These are phyloP conservation scores for Aspergillus sp. DNA, from an alignment of 2,329 filamentous ascomycete genomes.

Conservation along the genomic window DNA sequence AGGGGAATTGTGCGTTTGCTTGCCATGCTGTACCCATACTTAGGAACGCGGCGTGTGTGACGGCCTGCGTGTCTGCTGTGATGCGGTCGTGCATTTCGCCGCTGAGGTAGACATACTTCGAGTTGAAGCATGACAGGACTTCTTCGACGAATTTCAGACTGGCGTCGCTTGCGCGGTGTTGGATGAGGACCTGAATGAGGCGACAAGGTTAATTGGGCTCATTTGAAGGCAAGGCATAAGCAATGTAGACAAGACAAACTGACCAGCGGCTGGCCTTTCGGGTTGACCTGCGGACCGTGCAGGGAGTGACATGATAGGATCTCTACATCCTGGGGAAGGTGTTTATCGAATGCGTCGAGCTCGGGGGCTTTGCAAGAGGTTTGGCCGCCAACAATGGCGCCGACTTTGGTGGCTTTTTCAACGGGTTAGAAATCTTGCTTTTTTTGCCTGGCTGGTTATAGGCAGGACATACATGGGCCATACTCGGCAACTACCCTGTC, in stretches of 20 bases:
- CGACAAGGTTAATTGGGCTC: not conserved
- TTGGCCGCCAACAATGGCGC: slow-evolving; percentile 93
- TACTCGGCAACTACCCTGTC: slow-evolving; percentile 82
- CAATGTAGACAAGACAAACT: slow-evolving; percentile 11
- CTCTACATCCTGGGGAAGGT: slow-evolving; percentile 83
- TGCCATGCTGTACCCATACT: slow-evolving; percentile 99
- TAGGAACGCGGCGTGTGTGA: slow-evolving; percentile 95
- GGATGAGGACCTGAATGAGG: slow-evolving; percentile 67
- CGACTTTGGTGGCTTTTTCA: slow-evolving; percentile 78
- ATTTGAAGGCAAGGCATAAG: not conserved
- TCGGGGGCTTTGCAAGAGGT: slow-evolving; percentile 98
- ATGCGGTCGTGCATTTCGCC: slow-evolving; percentile 91
- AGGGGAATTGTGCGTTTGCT: slow-evolving; percentile 91
- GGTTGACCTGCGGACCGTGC: slow-evolving; percentile 87
- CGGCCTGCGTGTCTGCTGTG: slow-evolving; percentile 96
- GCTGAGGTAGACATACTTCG: slow-evolving; percentile 83
- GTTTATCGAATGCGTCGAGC: slow-evolving; percentile 85
- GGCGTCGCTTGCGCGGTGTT: slow-evolving; percentile 79
- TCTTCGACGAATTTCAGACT: slow-evolving; percentile 76
- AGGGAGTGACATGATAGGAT: slow-evolving; percentile 96
- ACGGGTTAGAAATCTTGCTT: slow-evolving; percentile 24
- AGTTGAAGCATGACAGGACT: slow-evolving; percentile 79
- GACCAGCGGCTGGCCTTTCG: slow-evolving; percentile 85
- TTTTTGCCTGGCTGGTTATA: slow-evolving; percentile 6
- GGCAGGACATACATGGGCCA: slow-evolving; percentile 75